Evolutionary conservation across 306 rosid genomes (phyloP).

Genomic region (Cucurbita moschata): DNA sequence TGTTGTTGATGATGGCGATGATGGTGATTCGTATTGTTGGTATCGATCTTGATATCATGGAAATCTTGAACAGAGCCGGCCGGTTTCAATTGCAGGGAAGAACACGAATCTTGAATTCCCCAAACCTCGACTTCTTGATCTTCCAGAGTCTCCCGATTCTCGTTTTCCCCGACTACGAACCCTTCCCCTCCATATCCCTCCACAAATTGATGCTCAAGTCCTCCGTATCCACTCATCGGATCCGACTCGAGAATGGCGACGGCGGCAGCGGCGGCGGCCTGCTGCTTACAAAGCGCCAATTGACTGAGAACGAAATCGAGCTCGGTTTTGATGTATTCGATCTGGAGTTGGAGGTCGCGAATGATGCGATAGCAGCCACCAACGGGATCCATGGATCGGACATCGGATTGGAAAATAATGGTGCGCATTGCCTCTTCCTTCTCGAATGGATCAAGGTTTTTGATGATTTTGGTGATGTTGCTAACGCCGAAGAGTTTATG

Average conservation of each 20-base stretch:
- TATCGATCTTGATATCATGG: conserved; percentile 27
- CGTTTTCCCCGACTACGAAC: conserved; percentile 14
- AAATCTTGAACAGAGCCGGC: conserved; percentile 15
- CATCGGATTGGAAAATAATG: conserved; percentile 44
- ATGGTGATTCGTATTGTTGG: background rate
- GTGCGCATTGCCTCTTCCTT: conserved; percentile 38
- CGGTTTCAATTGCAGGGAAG: conserved; percentile 34
- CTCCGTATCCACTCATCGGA: conserved; percentile 9
- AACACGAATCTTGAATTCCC: conserved; percentile 36
- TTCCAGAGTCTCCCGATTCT: conserved; percentile 4
- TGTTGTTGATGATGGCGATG: conserved; percentile 1
- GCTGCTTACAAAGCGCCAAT: conserved; percentile 28
- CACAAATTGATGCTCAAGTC: background rate
- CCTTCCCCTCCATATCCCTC: background rate
- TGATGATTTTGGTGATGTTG: conserved; percentile 40
- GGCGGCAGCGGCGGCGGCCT: conserved; percentile 1
- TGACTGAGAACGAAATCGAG: conserved; percentile 42
- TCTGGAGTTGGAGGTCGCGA: conserved; percentile 19
- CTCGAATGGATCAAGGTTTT: conserved; percentile 7
- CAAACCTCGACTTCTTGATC: conserved; percentile 38
- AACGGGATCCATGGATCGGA: conserved; percentile 54
- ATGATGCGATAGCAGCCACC: conserved; percentile 48
- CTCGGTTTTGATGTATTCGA: conserved; percentile 18
- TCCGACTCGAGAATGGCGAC: conserved; percentile 17
- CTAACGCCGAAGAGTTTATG: conserved; percentile 72